Percentiles rank a stretch among this genome's conserved stretches.
Evolutionary conservation across 208 protist genomes (phyloP).

Genomic region (Wallacemonas rigidus): DNA sequence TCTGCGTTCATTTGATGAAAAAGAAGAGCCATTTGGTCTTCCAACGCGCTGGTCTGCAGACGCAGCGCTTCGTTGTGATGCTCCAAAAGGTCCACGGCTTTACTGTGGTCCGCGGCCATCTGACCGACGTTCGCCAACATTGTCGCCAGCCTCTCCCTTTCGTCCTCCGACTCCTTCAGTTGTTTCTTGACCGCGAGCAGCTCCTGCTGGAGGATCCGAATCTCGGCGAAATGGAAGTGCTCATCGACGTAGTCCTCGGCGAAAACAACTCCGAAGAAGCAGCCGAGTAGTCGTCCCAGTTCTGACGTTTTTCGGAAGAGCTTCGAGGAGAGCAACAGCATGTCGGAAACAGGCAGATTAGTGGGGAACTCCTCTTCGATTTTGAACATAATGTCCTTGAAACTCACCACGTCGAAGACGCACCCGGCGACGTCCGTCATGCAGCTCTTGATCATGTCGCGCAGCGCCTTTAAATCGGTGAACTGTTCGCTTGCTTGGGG

Average conservation of each 20-base stretch:
- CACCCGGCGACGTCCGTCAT: slow-evolving; percentile 73
- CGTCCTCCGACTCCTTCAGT: slow-evolving; percentile 66
- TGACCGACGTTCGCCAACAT: slow-evolving; percentile 82
- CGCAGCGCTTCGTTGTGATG: slow-evolving; percentile 83
- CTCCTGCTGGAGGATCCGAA: slow-evolving; percentile 81
- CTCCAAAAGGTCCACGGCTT: slow-evolving; percentile 82
- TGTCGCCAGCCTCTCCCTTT: slow-evolving; percentile 57
- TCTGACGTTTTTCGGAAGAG: slow-evolving; percentile 82
- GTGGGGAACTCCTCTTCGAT: slow-evolving; percentile 75
- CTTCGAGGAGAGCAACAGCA: slow-evolving; percentile 87
- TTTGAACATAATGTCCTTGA: slow-evolving; percentile 91
- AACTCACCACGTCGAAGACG: slow-evolving; percentile 86
- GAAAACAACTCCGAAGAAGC: slow-evolving; percentile 90
- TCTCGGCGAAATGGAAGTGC: slow-evolving; percentile 88
- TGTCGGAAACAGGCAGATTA: slow-evolving; percentile 77
- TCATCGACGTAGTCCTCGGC: slow-evolving; percentile 84
- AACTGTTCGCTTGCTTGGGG: slow-evolving; percentile 77
- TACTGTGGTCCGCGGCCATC: slow-evolving; percentile 77
- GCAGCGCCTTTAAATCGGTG: slow-evolving; percentile 58
- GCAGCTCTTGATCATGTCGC: slow-evolving; percentile 64
- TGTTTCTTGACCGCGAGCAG: slow-evolving; percentile 56
- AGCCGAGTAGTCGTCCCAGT: slow-evolving; percentile 76
- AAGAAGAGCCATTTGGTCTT: slow-evolving; percentile 93
- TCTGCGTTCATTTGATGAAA: slow-evolving; percentile 89
- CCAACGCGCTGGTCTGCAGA: slow-evolving; percentile 76